A percentile compares a stretch with the other conserved stretches of the same genome.
Conservation (phyloP, 1,139 yeast genomes). For the Kodamaea plutei region DNA sequence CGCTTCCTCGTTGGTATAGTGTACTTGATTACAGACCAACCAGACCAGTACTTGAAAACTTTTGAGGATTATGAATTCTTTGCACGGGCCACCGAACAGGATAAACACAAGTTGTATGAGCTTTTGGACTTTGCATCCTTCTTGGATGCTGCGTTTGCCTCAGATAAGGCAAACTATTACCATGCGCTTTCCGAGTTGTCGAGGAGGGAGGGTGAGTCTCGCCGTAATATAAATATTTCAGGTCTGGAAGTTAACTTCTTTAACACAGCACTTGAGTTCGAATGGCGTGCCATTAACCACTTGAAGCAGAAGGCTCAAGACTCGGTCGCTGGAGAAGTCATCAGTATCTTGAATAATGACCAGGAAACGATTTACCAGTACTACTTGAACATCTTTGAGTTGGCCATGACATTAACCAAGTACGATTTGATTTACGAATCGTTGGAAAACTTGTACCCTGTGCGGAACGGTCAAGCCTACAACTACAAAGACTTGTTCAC, state of each 20-base stretch:
- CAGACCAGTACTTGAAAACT: constrained; percentile 19
- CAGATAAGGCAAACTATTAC: constrained; percentile 28
- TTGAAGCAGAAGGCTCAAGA: constrained; percentile 9
- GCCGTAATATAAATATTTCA: not conserved
- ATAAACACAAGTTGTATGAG: constrained; percentile 7
- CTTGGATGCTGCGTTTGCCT: constrained; percentile 19
- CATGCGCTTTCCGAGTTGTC: constrained; percentile 33
- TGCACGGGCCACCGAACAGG: constrained; percentile 1
- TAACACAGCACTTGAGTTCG: constrained; percentile 29
- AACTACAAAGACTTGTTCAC: constrained; percentile 14
- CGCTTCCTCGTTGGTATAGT: constrained; percentile 34
- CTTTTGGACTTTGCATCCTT: constrained; percentile 10
- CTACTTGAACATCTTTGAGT: constrained; percentile 29
- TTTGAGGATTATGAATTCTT: constrained; percentile 20
- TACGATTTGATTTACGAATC: constrained; percentile 24
- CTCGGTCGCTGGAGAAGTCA: not conserved
- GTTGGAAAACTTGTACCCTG: constrained; percentile 19
- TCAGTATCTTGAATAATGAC: not conserved
- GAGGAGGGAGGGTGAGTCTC: constrained; percentile 15
- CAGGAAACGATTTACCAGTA: constrained; percentile 12
- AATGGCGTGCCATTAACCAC: constrained; percentile 27
- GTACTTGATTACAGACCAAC: constrained; percentile 28
- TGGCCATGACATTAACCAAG: constrained; percentile 25
- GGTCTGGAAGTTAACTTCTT: constrained; percentile 13
- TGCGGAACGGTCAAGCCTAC: constrained; percentile 5